Percentiles rank a stretch among this genome's conserved stretches.
Evolutionary conservation across 345 rosid genomes (phyloP).

Genomic region (Sapria himalayana): DNA sequence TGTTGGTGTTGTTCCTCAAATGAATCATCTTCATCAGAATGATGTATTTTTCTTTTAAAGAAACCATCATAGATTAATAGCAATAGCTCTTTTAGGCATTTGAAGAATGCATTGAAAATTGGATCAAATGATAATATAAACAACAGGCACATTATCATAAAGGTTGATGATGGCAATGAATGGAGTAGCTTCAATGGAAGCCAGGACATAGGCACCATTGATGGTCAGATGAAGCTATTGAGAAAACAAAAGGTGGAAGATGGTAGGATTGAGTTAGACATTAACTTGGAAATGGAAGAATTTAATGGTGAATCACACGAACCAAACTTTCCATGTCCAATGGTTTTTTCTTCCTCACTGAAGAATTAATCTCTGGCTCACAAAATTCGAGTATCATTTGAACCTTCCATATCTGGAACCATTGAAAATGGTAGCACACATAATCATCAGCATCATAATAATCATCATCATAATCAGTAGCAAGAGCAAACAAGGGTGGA

Average conservation of each 20-base stretch:
- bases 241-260: background rate
- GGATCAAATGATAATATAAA: too few relatives aligned
- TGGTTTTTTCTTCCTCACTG: slow-evolving; percentile 4
- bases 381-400: slow-evolving; percentile 33
- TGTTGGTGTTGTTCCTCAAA: too few relatives aligned
- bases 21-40: too few relatives aligned
- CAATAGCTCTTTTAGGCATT: too few relatives aligned
- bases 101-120: too few relatives aligned
- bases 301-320: slow-evolving; percentile 3
- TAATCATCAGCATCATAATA: background rate
- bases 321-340: slow-evolving; percentile 1
- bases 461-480: background rate
- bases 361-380: background rate
- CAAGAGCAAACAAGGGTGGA: background rate
- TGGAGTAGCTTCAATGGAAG: background rate
- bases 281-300: slow-evolving; percentile 54
- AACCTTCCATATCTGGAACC: slow-evolving; percentile 11
- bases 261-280: background rate
- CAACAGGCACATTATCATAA: background rate
- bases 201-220: background rate
- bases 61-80: too few relatives aligned
- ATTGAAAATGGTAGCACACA: slow-evolving; percentile 9
- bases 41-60: too few relatives aligned
- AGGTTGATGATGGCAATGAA: background rate
- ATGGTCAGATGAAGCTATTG: background rate